A percentile compares a stretch with the other conserved stretches of the same genome.
Conservation (phyloP, 2,329 filamentous ascomycete genomes). For the Byssochlamys sp. region DNA sequence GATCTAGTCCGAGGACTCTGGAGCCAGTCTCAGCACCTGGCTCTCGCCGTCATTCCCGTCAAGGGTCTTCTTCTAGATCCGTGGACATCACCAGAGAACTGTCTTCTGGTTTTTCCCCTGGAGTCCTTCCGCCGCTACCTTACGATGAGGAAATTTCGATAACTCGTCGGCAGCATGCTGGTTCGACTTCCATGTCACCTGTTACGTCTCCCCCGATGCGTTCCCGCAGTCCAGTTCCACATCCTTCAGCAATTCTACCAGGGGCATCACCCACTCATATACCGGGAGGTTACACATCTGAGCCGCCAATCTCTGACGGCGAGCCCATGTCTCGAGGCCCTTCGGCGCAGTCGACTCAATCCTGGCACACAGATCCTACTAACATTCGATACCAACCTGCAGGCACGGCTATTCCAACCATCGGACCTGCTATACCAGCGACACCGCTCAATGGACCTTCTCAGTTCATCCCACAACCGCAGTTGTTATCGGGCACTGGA, state of each 20-base stretch:
- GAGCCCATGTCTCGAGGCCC: background rate
- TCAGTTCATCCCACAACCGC: background rate
- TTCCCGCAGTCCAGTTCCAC: conserved; percentile 6
- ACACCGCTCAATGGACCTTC: background rate
- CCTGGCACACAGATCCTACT: background rate
- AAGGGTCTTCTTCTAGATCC: conserved; percentile 8
- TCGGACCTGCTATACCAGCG: background rate
- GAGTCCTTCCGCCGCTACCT: conserved; percentile 16
- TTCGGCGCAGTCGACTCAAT: background rate
- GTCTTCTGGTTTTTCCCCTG: conserved; percentile 19
- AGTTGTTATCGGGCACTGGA: background rate
- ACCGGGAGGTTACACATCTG: background rate
- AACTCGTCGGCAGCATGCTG: conserved; percentile 15
- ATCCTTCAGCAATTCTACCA: background rate
- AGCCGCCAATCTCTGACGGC: background rate
- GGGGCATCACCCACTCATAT: background rate
- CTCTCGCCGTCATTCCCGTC: conserved; percentile 16
- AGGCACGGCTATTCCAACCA: background rate
- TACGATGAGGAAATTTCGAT: conserved; percentile 27
- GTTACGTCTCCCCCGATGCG: conserved; percentile 7
- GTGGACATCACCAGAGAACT: conserved; percentile 12
- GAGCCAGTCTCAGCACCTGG: conserved; percentile 18
- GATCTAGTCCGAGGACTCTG: conserved; percentile 9
- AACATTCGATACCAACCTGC: background rate
- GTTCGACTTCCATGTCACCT: conserved; percentile 6